Evolutionary conservation across 345 rosid genomes (phyloP).

Genomic region (Arabidopsis arenosa): DNA sequence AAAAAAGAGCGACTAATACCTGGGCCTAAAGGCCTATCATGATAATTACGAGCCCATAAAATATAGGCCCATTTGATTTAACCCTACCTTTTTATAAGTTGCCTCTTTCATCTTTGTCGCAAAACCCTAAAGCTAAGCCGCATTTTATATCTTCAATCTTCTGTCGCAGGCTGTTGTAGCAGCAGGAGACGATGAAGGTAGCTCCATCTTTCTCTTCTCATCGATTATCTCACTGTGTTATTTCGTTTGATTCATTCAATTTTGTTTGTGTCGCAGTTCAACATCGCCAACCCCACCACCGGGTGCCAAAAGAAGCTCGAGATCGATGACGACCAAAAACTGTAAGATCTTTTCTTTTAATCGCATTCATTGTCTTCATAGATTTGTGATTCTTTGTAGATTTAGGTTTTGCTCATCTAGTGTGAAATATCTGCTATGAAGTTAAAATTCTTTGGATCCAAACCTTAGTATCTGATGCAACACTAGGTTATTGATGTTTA

Average conservation of each 20-base stretch:
- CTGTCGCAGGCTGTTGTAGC: conserved; percentile 15
- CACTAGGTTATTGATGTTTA: background rate
- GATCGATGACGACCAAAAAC: conserved; percentile 61
- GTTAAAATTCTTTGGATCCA: background rate
- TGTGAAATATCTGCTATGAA: background rate
- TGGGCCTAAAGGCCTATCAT: background rate
- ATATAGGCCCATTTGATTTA: background rate
- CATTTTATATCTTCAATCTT: background rate
- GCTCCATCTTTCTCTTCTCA: conserved; percentile 1
- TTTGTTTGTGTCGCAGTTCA: conserved; percentile 45
- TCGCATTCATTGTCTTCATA: background rate
- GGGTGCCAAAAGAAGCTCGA: conserved; percentile 68
- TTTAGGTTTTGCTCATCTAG: background rate
- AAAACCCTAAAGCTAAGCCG: conserved; percentile 38
- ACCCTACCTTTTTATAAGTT: conserved; percentile 11
- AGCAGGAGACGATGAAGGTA: conserved; percentile 42
- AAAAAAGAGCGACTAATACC: background rate
- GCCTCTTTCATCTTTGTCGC: background rate
- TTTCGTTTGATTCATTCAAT: too few relatives aligned
- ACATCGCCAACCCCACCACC: conserved; percentile 60
- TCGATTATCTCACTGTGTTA: background rate
- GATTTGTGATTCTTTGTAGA: too few relatives aligned
- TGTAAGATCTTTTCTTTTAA: conserved; percentile 38
- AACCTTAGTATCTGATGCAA: background rate
- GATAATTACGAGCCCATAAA: background rate